These are phyloP conservation scores for Choiromyces venosus DNA, from an alignment of 495 filamentous ascomycete genomes.

Conservation along the genomic window DNA sequence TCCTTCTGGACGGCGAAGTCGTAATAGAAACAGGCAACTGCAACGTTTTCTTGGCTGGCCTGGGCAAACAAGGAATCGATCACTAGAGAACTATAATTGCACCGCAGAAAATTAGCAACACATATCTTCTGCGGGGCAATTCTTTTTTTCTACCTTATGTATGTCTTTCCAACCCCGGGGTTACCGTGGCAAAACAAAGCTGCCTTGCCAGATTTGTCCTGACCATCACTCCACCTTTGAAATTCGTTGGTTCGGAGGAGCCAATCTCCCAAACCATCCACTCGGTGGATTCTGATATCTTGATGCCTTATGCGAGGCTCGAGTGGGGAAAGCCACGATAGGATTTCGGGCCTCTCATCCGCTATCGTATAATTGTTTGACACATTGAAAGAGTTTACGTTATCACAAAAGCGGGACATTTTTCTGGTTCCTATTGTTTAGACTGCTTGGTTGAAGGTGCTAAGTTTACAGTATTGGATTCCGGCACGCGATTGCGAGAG, in stretches of 20 bases:
- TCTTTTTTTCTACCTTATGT: neutral
- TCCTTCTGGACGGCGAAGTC: neutral
- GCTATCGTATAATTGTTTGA: neutral
- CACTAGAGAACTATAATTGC: neutral
- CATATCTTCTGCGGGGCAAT: neutral
- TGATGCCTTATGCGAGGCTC: neutral
- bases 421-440: neutral
- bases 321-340: neutral
- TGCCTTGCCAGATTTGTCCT: neutral
- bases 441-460: neutral
- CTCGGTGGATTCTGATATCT: neutral
- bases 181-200: neutral
- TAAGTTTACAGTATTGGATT: neutral
- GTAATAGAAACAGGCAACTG: neutral
- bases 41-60: neutral
- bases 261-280: neutral
- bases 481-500: neutral
- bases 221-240: neutral
- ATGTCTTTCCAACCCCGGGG: neutral
- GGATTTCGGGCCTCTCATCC: neutral
- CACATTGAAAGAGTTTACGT: neutral
- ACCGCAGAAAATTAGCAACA: neutral
- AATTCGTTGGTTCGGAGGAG: neutral
- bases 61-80: neutral
- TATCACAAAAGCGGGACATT: neutral